Evolutionary conservation across 2,329 filamentous ascomycete genomes (phyloP).

Genomic region (Penicillium sp.): DNA sequence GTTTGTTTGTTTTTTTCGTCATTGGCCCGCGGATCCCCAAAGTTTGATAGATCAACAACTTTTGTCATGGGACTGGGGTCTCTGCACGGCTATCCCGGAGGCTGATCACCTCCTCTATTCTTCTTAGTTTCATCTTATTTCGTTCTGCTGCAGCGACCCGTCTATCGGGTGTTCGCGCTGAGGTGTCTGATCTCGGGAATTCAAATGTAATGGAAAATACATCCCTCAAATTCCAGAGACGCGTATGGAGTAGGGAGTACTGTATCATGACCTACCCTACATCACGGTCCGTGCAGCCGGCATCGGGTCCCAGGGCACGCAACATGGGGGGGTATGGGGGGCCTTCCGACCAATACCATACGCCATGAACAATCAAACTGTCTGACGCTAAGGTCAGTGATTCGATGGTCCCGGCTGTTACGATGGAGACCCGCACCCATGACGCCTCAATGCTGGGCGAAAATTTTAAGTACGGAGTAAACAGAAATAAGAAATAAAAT

Average conservation of each 20-base stretch:
- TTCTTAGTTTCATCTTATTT: constrained; percentile 39
- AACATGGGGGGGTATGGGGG: constrained; percentile 26
- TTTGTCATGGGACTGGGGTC: constrained; percentile 33
- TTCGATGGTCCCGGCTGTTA: constrained; percentile 27
- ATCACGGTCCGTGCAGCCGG: constrained; percentile 28
- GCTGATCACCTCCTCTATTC: constrained; percentile 36
- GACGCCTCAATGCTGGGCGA: constrained; percentile 14
- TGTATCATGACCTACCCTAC: constrained; percentile 20
- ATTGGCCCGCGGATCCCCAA: constrained; percentile 31
- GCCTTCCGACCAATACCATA: constrained; percentile 28
- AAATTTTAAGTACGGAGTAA: not conserved
- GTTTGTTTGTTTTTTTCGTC: constrained; percentile 1
- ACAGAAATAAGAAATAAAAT: constrained; percentile 16
- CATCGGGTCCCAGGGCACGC: constrained; percentile 27
- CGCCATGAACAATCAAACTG: constrained; percentile 27
- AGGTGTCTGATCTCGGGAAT: constrained; percentile 32
- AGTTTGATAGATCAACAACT: constrained; percentile 31
- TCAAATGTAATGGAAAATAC: constrained; percentile 27
- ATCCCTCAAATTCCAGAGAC: constrained; percentile 16
- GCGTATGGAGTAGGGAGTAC: not conserved
- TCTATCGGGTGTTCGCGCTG: constrained; percentile 33
- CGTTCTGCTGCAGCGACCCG: constrained; percentile 36
- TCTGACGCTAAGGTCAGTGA: constrained; percentile 19
- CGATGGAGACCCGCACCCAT: constrained; percentile 16
- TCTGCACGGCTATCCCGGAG: constrained; percentile 35